Evolutionary conservation across 1,139 yeast species (phyloP).

Genomic region (Zygosaccharomyces pseudobailii): DNA sequence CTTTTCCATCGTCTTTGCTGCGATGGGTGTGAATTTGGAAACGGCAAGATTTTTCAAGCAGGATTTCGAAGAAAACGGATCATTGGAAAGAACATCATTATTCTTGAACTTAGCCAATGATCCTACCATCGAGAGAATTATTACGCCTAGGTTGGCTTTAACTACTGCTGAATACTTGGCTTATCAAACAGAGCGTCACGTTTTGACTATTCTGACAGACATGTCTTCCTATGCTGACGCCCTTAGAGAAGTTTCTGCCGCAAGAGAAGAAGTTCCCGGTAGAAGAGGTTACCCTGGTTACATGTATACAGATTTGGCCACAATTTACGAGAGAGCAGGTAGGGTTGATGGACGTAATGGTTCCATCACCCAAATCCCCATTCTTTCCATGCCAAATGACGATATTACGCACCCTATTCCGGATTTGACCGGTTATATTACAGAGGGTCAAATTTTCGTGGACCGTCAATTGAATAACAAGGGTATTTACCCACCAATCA

Average conservation of each 20-base stretch:
- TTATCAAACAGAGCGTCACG: conserved; percentile 98
- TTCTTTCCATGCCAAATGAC: conserved; percentile 98
- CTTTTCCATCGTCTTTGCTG: conserved; percentile 98
- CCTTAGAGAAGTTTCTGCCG: conserved; percentile 98
- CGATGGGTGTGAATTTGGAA: conserved; percentile 94
- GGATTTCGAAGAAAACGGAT: conserved; percentile 98
- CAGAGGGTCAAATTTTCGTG: conserved; percentile 96
- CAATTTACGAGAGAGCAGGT: conserved; percentile 99
- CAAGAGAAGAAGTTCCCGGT: conserved; percentile 99
- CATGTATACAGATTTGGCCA: conserved; percentile 98
- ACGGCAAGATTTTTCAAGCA: conserved; percentile 94
- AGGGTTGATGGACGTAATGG: conserved; percentile 99
- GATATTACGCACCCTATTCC: conserved; percentile 99
- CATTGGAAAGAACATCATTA: conserved; percentile 93
- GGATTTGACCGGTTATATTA: conserved; percentile 98
- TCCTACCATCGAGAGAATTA: conserved; percentile 98
- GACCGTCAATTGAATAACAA: conserved; percentile 95
- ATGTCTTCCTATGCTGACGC: conserved; percentile 99
- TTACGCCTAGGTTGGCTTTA: conserved; percentile 98
- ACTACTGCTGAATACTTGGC: conserved; percentile 99
- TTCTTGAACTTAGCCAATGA: conserved; percentile 97
- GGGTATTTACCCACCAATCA: conserved; percentile 98
- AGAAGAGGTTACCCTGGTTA: conserved; percentile 99
- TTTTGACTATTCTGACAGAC: conserved; percentile 93
- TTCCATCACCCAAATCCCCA: conserved; percentile 97